phyloP scores from a whole-genome alignment of 2,329 filamentous ascomycete species.

The Cladobotryum protrusum region DNA sequence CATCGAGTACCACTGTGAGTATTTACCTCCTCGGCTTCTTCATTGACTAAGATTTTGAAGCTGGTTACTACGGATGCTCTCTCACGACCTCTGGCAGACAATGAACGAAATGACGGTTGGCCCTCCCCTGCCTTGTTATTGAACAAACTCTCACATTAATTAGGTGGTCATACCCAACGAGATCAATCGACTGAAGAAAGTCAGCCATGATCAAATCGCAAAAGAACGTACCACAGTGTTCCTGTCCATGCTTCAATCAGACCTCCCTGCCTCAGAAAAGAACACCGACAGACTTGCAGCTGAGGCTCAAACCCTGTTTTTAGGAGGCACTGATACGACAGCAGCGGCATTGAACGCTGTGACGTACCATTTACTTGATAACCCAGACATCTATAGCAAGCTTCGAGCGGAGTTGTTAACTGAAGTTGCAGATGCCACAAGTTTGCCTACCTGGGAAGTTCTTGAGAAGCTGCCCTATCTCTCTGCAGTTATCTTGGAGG shows the following conservation, averaged over 20 bases:
- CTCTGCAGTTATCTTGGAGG: conserved; percentile 31
- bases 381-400: conserved; percentile 22
- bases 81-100: not conserved
- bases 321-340: conserved; percentile 30
- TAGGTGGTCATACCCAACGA: not conserved
- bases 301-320: conserved; percentile 27
- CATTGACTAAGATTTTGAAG: not conserved
- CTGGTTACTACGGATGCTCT: not conserved
- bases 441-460: conserved; percentile 21
- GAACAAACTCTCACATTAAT: too few species aligned
- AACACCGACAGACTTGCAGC: conserved; percentile 22
- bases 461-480: conserved; percentile 32
- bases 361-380: conserved; percentile 28
- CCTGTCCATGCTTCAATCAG: conserved; percentile 12
- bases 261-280: conserved; percentile 29
- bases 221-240: not conserved
- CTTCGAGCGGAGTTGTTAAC: conserved; percentile 22
- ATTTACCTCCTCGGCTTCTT: not conserved
- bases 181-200: not conserved
- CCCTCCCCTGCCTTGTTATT: too few species aligned
- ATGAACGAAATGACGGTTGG: not conserved
- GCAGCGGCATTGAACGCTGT: conserved; percentile 23
- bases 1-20: conserved; percentile 11
- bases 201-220: not conserved
- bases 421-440: conserved; percentile 20